Conservation (phyloP, 2,329 filamentous ascomycete genomes). For the Ophiostoma montium region DNA sequence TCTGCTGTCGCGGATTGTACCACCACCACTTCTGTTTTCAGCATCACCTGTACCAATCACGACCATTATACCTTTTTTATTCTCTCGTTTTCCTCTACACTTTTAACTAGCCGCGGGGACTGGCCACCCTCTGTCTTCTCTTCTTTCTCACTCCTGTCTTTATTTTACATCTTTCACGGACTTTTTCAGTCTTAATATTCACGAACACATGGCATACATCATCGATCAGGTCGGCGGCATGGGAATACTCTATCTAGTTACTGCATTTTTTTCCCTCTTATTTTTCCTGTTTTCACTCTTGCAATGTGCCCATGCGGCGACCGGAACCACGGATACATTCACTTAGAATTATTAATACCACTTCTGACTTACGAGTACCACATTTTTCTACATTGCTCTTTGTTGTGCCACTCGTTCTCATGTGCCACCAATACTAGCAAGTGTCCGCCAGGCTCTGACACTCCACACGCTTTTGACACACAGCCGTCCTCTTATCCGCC, state of each 20-base stretch:
- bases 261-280: neutral
- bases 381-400: too few relatives aligned
- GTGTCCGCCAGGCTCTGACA: too few relatives aligned
- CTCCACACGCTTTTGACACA: too few relatives aligned
- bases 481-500: too few relatives aligned
- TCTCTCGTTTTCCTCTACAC: neutral
- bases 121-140: neutral
- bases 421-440: too few relatives aligned
- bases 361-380: too few relatives aligned
- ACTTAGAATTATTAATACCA: too few relatives aligned
- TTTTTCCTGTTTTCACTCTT: neutral
- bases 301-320: neutral
- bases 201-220: neutral
- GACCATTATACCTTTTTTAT: slow-evolving; percentile 1
- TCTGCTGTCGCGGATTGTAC: neutral
- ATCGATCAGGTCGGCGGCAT: neutral
- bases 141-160: neutral
- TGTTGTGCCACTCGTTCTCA: too few relatives aligned
- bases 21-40: slow-evolving; percentile 8
- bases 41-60: slow-evolving; percentile 16
- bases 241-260: slow-evolving; percentile 1
- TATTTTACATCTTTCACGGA: neutral
- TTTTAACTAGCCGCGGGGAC: neutral
- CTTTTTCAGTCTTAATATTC: slow-evolving; percentile 1
- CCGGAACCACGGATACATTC: neutral